These are phyloP conservation scores for Scytalidium lignicola DNA, from an alignment of 2,329 filamentous ascomycete species.

Conservation along the genomic window DNA sequence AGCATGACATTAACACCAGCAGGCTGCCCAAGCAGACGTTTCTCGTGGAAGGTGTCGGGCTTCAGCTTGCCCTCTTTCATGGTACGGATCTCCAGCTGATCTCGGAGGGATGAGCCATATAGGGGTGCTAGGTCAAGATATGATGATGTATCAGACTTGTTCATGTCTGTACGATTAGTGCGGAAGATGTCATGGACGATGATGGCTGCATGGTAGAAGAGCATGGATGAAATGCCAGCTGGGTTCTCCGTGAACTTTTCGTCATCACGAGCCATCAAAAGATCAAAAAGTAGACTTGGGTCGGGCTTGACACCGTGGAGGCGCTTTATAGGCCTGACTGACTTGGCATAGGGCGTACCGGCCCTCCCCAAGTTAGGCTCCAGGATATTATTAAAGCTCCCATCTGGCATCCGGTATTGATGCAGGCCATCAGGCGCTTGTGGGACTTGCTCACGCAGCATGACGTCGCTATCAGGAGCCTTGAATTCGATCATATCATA, in stretches of 20 bases:
- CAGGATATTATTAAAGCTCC: conserved; percentile 43
- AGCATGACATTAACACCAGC: conserved; percentile 65
- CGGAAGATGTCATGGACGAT: conserved; percentile 39
- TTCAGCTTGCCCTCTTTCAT: conserved; percentile 67
- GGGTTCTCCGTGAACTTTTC: conserved; percentile 29
- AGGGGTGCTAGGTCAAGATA: conserved; percentile 42
- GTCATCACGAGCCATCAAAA: conserved; percentile 43
- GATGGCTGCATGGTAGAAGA: conserved; percentile 45
- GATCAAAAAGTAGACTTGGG: conserved; percentile 55
- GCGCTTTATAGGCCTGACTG: conserved; percentile 51
- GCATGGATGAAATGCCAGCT: conserved; percentile 38
- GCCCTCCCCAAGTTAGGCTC: conserved; percentile 62
- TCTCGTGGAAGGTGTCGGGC: conserved; percentile 64
- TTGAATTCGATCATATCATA: no score
- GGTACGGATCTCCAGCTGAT: conserved; percentile 47
- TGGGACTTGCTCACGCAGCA: no score
- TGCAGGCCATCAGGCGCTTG: no score
- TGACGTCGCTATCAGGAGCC: no score
- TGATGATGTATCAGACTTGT: conserved; percentile 27
- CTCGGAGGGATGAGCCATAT: conserved; percentile 43
- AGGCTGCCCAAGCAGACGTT: conserved; percentile 62
- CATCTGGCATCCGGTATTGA: no score
- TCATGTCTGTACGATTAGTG: no score
- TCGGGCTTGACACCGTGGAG: conserved; percentile 57
- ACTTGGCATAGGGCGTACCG: conserved; percentile 60